These are phyloP conservation scores for Daldinia decipiens DNA, from an alignment of 495 filamentous ascomycete species.

Conservation along the genomic window DNA sequence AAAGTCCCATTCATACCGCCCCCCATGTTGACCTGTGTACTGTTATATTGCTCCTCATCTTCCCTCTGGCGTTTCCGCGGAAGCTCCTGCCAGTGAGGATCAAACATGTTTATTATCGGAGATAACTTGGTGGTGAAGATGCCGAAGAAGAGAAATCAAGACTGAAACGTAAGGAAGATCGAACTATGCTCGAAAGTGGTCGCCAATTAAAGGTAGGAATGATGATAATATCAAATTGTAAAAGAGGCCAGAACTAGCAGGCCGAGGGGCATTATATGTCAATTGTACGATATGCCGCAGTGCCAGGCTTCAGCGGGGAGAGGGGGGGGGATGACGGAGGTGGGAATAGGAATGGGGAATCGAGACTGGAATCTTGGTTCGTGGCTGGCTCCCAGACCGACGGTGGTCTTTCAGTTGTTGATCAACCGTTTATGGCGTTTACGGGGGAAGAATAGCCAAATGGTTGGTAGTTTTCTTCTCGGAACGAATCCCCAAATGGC, in stretches of 20 bases:
- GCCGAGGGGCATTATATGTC: constrained; percentile 6
- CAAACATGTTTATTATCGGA: constrained; percentile 30
- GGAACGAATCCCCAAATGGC: background rate
- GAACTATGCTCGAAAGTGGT: background rate
- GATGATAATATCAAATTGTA: background rate
- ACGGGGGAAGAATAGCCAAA: background rate
- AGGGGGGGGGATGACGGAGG: constrained; percentile 26
- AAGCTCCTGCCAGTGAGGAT: constrained; percentile 41
- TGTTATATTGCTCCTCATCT: constrained; percentile 37
- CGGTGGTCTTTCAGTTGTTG: constrained; percentile 24
- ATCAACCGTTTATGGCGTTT: constrained; percentile 20
- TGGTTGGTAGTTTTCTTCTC: background rate
- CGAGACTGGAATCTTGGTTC: constrained; percentile 31
- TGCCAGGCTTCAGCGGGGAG: constrained; percentile 8
- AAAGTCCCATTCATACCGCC: constrained; percentile 42
- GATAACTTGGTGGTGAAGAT: constrained; percentile 3
- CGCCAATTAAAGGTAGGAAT: background rate
- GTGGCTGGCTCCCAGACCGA: constrained; percentile 12
- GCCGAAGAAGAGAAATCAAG: constrained; percentile 4
- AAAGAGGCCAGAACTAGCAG: background rate
- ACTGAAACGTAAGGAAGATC: background rate
- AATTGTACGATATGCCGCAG: constrained; percentile 8
- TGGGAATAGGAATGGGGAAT: constrained; percentile 25
- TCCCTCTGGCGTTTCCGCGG: constrained; percentile 41
- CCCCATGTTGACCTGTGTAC: constrained; percentile 18